Evolutionary conservation across 208 protist genomes (phyloP).

Genomic region (Entamoeba dispar): DNA sequence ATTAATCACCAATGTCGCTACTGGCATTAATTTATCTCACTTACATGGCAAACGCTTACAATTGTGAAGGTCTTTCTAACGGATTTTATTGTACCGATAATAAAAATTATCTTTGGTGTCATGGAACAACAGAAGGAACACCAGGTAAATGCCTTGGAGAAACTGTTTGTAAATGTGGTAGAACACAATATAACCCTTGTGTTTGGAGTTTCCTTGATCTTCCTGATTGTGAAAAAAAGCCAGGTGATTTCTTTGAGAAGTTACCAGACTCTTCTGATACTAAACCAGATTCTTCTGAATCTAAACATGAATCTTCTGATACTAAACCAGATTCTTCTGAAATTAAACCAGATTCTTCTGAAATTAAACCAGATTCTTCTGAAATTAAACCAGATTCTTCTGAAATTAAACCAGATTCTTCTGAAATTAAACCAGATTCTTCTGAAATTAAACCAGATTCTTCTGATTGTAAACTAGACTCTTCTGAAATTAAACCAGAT

Average conservation of each 20-base stretch:
- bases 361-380: not conserved
- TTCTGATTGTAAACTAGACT: too few species aligned
- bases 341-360: not conserved
- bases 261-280: not conserved
- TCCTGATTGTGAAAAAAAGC: not conserved
- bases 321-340: not conserved
- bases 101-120: not conserved
- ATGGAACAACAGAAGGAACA: not conserved
- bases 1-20: not conserved
- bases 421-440: not conserved
- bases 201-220: not conserved
- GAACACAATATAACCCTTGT: not conserved
- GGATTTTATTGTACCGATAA: not conserved
- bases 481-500: too few species aligned
- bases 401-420: not conserved
- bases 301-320: not conserved
- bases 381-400: not conserved
- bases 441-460: not conserved
- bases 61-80: not conserved
- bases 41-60: not conserved
- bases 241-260: not conserved
- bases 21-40: not conserved
- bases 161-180: not conserved
- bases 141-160: not conserved
- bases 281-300: not conserved